Base-by-base conservation (phyloP, 1,139 yeast species). In the Nadsonia starkeyi-henricii region DNA sequence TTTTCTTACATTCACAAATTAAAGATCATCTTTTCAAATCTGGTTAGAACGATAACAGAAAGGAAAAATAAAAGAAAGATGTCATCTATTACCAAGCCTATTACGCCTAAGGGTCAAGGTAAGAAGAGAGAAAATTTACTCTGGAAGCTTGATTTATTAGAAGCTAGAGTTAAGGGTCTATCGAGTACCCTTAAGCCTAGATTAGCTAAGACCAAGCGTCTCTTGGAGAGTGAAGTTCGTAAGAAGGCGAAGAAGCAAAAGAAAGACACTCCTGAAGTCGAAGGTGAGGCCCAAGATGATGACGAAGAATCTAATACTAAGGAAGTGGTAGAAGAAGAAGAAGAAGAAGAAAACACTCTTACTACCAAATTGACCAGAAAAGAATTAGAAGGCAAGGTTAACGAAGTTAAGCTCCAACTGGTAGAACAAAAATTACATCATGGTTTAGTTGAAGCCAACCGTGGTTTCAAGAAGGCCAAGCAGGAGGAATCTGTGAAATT, bases 121-220 rank as follows among this genome's bases (percentile, higher is more conserved):
- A 9, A 57, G 55, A 54, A 62, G 60, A 48, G 64, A 64, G 47
- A 33, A 33, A 67, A 67, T 50, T 54, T 65, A 48, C 50, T 60
- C 20, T 66, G 67, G 61, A 59, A 65, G 53, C 57, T 68, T 45
- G 71, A 68, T 52, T 46, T 65, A 42, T 58, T 68, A 3, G 66
- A 68, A 53, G 59, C 68, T 7, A 60, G 56, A 54, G 53, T 60
- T 20, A 51, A 50, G 21, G 52, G 45, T 1, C 50, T 54, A n/a
- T 47, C 54, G 19, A 56, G 51, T n/a, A 52, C 51, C 15, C 47
- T 58, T 20, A 57, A 53, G 17, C 53, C 65, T 12, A 55, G 65
- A 42, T 53, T 66, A 30, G 52, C 45, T 15, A 54, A 58, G 19
- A 60, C 69, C 8, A 59, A 64, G 47, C 56, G 57, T 42, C 62